Evolutionary conservation across 768 basidiomycete genomes (phyloP), one percentile per base, ranked within the genome.

Genomic region (Kwoniella heveanensis): DNA sequence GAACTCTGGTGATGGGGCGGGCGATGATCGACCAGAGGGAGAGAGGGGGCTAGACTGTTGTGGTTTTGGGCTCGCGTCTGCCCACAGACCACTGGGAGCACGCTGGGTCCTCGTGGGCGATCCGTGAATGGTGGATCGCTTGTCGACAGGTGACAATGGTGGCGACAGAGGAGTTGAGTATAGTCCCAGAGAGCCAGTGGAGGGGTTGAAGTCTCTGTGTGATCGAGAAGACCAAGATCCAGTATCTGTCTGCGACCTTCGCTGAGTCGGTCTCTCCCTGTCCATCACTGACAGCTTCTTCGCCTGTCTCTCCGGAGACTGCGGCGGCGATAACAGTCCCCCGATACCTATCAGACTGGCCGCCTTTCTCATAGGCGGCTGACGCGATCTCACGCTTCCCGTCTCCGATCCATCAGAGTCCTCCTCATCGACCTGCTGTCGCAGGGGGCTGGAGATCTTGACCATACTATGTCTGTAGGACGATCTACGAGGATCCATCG

Each of bases 391-490:
- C 15, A 21, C 30, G 21, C 24, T 47, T 22, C 47, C 48, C 10
- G 29, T 10, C 6, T 50, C 44, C 9, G 22, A 51, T 48, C 2
- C 61, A 19, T 25, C 48, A 37, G 60, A 52, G 19, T 66, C 68
- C 36, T 71, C 68, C 12, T 77, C 77, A 29, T 71, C 74, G 2
- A 79, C 74, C 60, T 75, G 66, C 44, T 68, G 65, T 32, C 78
- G 67, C n/a, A 79, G 54, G 5, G 78, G 78, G 60, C 76, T 77
- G 9, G 74, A 70, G 1, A 70, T 56, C 52, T 64, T 60, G 17
- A 77, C 73, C 57, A 72, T 67, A 32, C 73, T 73, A 49, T 67
- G 60, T 24, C 71, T 64, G 24, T 66, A 64, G 13, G 69, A 67
- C 37, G 69, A 59, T 15, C 37, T 46, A 10, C 32, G 47, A 7